Base-by-base conservation (phyloP, 495 filamentous ascomycete genomes). In the Xylaria acuta region DNA sequence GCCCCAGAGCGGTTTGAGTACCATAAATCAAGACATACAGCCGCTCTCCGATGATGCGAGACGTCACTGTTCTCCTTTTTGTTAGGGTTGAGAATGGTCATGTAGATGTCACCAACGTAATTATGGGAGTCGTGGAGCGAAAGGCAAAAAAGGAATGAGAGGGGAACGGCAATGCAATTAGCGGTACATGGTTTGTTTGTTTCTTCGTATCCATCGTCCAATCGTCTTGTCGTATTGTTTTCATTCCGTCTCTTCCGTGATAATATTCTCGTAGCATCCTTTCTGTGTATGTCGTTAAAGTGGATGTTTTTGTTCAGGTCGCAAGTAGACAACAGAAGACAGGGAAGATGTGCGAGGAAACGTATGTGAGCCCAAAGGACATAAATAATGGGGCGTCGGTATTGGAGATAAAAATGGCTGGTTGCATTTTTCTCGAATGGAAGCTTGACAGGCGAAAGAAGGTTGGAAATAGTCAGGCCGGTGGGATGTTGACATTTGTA, bases 121-220 rank as follows among this genome's bases (percentile, higher is more conserved):
- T 58, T 18, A 34, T 20, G n/a, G 53, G 14, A 5, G 12, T n/a
- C 45, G 45, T 49, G 22, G 18, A 49, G 7, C 45, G 20, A 49
- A 20, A 49, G 22, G 18, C 22, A 11, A 27, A 53, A 20, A 18
- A 32, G 5, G 27, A 32, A 56, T 6, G 16, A 9, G 16, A 18
- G 6, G 1, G 9, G 18, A 34, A n/a, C 3, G 56, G 16, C 14
- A 59, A 36, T 0, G 4, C 3, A 59, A 59, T 32, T 56, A 56
- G 27, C 53, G 53, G 53, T 56, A 56, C 25, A 18, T 59, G 30
- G 2, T 2, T 8, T 38, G 34, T n/a, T n/a, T n/a, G n/a, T n/a
- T n/a, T n/a, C 34, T 59, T 59, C 56, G 56, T 59, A 7, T 38
- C 56, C 30, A 59, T 59, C 56, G 56, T 59, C 56, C 30, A 36